A percentile compares a stretch with the other conserved stretches of the same genome.
These are phyloP conservation scores for Batrachochytrium dendrobatidis DNA, from an alignment of 371 early-diverging fungal genomes.

Conservation along the genomic window DNA sequence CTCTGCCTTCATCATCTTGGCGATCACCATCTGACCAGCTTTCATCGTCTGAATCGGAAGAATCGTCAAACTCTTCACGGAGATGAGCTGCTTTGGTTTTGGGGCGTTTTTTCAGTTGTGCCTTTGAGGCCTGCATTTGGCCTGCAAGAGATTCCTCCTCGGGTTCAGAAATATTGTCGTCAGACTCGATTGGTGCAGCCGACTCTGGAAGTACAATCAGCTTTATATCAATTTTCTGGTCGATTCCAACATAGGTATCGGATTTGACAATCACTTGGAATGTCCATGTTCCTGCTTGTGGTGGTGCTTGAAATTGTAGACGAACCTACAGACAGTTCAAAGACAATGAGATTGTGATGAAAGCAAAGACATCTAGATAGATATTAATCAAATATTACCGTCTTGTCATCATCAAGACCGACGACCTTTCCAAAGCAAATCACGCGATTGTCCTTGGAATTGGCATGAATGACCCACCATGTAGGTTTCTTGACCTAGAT, in stretches of 20 bases:
- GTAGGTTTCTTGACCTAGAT: conserved; percentile 62
- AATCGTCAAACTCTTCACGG: conserved; percentile 11
- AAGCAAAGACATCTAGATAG: background rate
- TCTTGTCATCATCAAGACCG: conserved; percentile 61
- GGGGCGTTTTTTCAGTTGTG: background rate
- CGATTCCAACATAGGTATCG: conserved; percentile 80
- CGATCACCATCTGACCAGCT: no score
- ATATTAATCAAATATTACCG: conserved; percentile 2
- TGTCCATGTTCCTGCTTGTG: conserved; percentile 71
- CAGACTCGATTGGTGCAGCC: conserved; percentile 61
- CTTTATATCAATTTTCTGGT: conserved; percentile 64
- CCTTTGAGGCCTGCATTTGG: conserved; percentile 36
- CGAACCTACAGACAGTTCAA: conserved; percentile 36
- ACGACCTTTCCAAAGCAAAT: conserved; percentile 54
- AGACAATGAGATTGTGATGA: background rate
- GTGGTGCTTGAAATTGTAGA: conserved; percentile 92
- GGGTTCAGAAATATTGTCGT: conserved; percentile 92
- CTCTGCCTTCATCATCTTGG: no score
- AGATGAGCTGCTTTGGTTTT: background rate
- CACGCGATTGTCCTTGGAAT: conserved; percentile 72
- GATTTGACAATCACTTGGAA: conserved; percentile 80
- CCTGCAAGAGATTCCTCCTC: conserved; percentile 93
- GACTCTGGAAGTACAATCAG: conserved; percentile 60
- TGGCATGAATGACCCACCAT: conserved; percentile 92
- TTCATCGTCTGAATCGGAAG: conserved; percentile 9